Evolutionary conservation across 805 yeast species (phyloP), one percentile per base, ranked within the genome.

Genomic region (Metschnikowia noctiluminum): DNA sequence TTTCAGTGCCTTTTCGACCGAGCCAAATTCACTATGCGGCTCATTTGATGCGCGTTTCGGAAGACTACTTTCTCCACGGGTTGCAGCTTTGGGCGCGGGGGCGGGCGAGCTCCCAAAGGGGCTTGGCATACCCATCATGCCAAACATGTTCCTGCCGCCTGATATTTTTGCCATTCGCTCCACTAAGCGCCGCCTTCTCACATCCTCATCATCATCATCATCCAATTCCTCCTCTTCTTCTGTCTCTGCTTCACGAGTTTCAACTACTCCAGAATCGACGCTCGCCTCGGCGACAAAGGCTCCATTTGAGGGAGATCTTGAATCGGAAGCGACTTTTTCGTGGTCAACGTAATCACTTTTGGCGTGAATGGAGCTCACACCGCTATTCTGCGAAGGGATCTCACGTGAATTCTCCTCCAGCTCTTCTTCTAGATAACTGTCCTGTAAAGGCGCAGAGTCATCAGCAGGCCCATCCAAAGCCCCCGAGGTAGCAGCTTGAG

Each of bases 101-200:
- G 57, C 51, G 9, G 65, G 55, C 0, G 49, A 37, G 10, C 38
- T 57, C 3, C 77, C 75, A 50, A 64, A 73, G 7, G 70, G 71
- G 15, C 72, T 62, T 52, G 77, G 58, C 73, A 71, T 70, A 2
- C 84, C 84, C 81, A 80, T 77, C 85, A 80, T 80, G 39, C 90
- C 91, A 66, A 83, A 78, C 83, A 87, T 80, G 49, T 87, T 85
- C 69, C 86, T 78, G 5, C 90, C 90, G 16, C 96, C 96, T 0
- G 97, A 87, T 15, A 92, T 78, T 59, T 85, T 88, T n/a, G 99
- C 98, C 97, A 92, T 92, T 52, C 97, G 80, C 54, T 87, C 97
- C 16, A 95, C 84, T 45, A 92, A 73, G 7, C 85, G 88, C 42
- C 85, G 78, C 58, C 94, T 79, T 48, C 85, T 80, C 6, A 84